Base-by-base conservation (phyloP, 2,329 filamentous ascomycete genomes). In the Fusarium oligoseptatum region DNA sequence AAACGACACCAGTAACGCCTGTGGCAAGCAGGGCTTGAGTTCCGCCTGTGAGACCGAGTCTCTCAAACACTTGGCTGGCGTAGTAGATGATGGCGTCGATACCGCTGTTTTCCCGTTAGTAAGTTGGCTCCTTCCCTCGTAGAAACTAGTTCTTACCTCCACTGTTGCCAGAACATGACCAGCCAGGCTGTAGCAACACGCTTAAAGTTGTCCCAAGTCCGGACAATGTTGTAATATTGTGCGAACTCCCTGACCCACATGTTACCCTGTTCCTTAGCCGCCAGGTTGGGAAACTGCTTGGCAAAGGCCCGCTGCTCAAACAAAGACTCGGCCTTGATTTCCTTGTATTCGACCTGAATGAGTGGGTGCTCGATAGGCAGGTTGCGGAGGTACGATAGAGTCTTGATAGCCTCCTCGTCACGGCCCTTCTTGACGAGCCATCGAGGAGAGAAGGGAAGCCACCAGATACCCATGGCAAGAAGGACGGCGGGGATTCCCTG, bases 371-470 rank as follows among this genome's bases (percentile, higher is more conserved):
- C 88, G 15, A 84, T 78, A 0, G 89, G 81, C 0, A 94, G 86
- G 7, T 87, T 88, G 37, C 94, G 90, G 9, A 96, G 88, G 64
- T 81, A 87, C 0, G 92, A 88, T 2, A 96, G 87, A 0, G 37
- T 83, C 64, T 70, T 66, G 10, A 77, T 65, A 5, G 92, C 92
- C 81, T 95, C 93, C 0, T 88, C 87, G 75, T 95, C 92, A 12
- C 93, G 91, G 66, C 86, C 87, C 77, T 93, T 91, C 81, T 94
- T 91, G 45, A 94, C 86, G 2, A 96, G 87, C 93, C 93, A 95
- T 70, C 94, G 87, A 0, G 94, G 94, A 0, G 90, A 93, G 81
- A 93, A 95, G 0, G 93, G 94, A 91, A 95, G 93, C 83, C 94
- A 94, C 60, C 93, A 81, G 87, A 95, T 95, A 39, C 93, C 93